Evolutionary conservation across 108 stramenopile genomes (phyloP), one percentile per base, ranked within the genome.

Genomic region (Schizochytrium sp.): DNA sequence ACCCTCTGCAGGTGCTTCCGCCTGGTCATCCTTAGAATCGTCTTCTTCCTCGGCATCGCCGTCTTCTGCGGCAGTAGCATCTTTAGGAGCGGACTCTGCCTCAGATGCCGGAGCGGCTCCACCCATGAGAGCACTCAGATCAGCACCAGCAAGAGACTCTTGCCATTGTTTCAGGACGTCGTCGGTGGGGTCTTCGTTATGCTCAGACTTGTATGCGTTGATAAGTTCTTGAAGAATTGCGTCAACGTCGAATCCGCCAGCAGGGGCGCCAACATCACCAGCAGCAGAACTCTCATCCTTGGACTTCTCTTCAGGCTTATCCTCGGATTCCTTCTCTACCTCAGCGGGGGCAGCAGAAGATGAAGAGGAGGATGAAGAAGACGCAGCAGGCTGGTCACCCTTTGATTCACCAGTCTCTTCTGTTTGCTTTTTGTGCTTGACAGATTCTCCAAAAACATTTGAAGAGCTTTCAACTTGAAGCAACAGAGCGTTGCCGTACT

Each of bases 381-480:
- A 28, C 64, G 64, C 64, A 38, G 64, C 64, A 44, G 64, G 40
- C 12, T 38, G 42, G 5, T 69, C 64, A 0, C 42, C 76, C n/a
- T 47, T 53, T n/a, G 76, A 17, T 28, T 56, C 76, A 47, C 55
- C 47, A 40, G 4, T 53, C 28, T 83, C 50, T 1, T 46, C 28
- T 0, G 64, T 53, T 42, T 83, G 17, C 50, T 55, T 83, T 53
- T 83, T 55, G 47, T 83, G 47, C 76, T 83, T 83, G 3, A 83
- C 76, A 53, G 50, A 55, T 53, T 83, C 76, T 47, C 76, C 76
- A 55, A 83, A 83, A 40, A 83, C 76, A 53, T 83, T 83, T 53
- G 76, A 83, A n/a, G 47, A 55, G 76, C 50, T 55, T 53, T 83
- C 76, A 53, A 83, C 76, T 40, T 83, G 76, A 2, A 55, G 47